A percentile compares a stretch with the other conserved stretches of the same genome.
Evolutionary conservation across 1,284 basidiomycete species (phyloP).

Genomic region (Cryptococcus sp.): DNA sequence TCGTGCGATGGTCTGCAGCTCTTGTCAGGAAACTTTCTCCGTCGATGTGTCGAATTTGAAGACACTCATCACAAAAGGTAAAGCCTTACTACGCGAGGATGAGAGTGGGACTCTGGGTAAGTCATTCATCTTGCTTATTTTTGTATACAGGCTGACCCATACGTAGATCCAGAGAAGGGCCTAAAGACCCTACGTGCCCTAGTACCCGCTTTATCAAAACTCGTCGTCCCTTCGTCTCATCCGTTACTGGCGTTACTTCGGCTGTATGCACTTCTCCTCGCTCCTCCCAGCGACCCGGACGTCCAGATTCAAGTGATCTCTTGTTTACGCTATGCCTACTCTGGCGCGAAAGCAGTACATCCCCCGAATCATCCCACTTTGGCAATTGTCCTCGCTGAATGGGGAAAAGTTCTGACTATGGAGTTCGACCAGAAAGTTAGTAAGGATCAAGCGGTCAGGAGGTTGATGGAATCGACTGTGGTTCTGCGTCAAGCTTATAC

Average conservation of each 20-base stretch:
- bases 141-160: too few species aligned
- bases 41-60: constrained; percentile 53
- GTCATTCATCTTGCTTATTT: constrained; percentile 6
- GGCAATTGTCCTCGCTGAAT: constrained; percentile 68
- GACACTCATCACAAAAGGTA: constrained; percentile 60
- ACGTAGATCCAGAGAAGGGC: neutral
- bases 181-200: constrained; percentile 38
- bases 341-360: constrained; percentile 58
- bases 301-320: constrained; percentile 49
- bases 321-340: constrained; percentile 56
- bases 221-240: constrained; percentile 60
- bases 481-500: constrained; percentile 59
- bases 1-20: constrained; percentile 49
- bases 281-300: constrained; percentile 18
- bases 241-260: constrained; percentile 71
- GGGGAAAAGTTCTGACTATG: constrained; percentile 67
- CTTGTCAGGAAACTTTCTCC: constrained; percentile 56
- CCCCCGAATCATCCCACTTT: constrained; percentile 70
- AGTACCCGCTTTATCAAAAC: constrained; percentile 62
- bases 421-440: constrained; percentile 10
- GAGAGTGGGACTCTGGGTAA: constrained; percentile 52
- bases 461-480: constrained; percentile 61
- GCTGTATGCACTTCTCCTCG: constrained; percentile 51
- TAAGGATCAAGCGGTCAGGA: constrained; percentile 52
- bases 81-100: constrained; percentile 67